Conservation (phyloP, 169 alveolate genomes). For the Plasmodium falciparum region DNA sequence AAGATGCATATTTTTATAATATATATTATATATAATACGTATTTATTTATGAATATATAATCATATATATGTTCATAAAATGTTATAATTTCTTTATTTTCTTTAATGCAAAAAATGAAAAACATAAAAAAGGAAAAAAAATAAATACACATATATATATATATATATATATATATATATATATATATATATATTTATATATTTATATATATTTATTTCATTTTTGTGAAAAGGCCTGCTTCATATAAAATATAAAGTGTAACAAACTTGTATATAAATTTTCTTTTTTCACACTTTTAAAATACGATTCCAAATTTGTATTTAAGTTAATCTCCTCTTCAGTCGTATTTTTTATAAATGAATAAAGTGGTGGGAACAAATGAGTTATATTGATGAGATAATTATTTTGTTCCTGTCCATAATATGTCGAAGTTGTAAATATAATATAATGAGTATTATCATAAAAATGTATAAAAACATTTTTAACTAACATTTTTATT, state of each 20-base stretch:
- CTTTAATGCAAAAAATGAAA: too few species aligned
- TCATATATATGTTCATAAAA: too few species aligned
- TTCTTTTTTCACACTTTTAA: slow-evolving; percentile 1
- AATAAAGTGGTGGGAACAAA: slow-evolving; percentile 45
- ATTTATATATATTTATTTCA: background rate
- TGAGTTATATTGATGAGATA: slow-evolving; percentile 32
- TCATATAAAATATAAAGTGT: slow-evolving; percentile 34
- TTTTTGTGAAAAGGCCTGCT: background rate
- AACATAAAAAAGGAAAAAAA: too few species aligned
- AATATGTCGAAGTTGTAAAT: slow-evolving; percentile 38
- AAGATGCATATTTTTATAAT: too few species aligned
- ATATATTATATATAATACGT: too few species aligned
- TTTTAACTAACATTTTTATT: slow-evolving; percentile 40
- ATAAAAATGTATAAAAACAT: slow-evolving; percentile 40
- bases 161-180: too few species aligned
- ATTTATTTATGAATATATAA: too few species aligned
- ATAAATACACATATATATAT: too few species aligned
- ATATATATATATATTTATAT: background rate
- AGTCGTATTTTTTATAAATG: slow-evolving; percentile 7
- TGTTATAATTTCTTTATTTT: too few species aligned
- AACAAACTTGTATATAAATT: slow-evolving; percentile 38
- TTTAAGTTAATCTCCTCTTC: background rate
- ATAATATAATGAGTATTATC: slow-evolving; percentile 30
- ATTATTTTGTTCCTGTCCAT: slow-evolving; percentile 25
- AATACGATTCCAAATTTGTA: slow-evolving; percentile 9